Evolutionary conservation across 768 basidiomycete species (phyloP).

Genomic region (Termitomyces sp.): DNA sequence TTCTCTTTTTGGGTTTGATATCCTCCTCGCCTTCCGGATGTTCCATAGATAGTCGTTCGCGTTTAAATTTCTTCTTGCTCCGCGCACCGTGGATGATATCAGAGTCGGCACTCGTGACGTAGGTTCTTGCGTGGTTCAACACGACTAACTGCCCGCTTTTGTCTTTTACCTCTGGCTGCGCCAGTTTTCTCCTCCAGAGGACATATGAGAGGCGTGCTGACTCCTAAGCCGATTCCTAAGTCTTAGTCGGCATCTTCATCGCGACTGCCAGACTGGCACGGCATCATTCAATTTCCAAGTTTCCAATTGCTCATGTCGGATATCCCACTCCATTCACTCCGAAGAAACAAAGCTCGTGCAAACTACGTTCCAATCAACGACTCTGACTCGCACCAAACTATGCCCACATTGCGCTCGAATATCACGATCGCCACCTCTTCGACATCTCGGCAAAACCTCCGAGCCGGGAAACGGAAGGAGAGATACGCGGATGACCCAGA

Average conservation of each 20-base stretch:
- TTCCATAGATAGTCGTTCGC: conserved; percentile 21
- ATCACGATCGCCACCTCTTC: conserved; percentile 24
- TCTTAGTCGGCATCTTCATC: not conserved
- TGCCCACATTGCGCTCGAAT: conserved; percentile 22
- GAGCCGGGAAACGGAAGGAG: conserved; percentile 44
- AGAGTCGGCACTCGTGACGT: conserved; percentile 1
- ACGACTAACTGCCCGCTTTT: not conserved
- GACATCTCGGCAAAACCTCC: conserved; percentile 18
- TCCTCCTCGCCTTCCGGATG: conserved; percentile 17
- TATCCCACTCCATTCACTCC: conserved; percentile 64
- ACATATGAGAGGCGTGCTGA: not conserved
- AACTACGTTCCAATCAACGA: conserved; percentile 44
- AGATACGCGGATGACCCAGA: conserved; percentile 62
- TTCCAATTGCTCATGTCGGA: conserved; percentile 62
- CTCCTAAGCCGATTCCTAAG: not conserved
- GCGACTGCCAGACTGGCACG: not conserved
- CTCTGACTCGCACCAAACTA: conserved; percentile 20
- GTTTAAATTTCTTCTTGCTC: conserved; percentile 25
- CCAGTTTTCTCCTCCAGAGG: not conserved
- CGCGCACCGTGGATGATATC: conserved; percentile 25
- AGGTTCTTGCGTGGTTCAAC: not conserved
- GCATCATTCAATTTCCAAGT: not conserved
- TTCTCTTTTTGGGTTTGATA: conserved; percentile 33
- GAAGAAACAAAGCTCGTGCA: conserved; percentile 46
- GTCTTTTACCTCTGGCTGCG: not conserved